Percentiles rank a stretch among this genome's conserved stretches.
Evolutionary conservation across 1,284 basidiomycete species (phyloP).

Genomic region (Violaceomyces palustris): DNA sequence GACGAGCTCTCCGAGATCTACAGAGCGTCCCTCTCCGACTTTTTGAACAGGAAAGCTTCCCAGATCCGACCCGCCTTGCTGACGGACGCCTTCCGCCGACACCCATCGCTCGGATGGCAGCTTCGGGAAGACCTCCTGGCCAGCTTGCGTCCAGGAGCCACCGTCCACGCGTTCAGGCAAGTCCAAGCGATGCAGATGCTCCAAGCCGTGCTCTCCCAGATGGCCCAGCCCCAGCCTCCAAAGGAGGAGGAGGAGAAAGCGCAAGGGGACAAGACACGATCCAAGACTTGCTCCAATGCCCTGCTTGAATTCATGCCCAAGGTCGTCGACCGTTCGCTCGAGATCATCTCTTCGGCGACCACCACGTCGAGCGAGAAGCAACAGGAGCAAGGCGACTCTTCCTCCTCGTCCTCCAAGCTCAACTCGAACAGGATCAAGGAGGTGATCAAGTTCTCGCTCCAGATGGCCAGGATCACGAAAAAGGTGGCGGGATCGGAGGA

Average conservation of each 20-base stretch:
- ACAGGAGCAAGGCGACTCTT: no score
- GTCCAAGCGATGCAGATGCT: constrained; percentile 70
- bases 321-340: constrained; percentile 60
- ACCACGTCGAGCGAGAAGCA: constrained; percentile 53
- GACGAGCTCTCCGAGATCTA: constrained; percentile 61
- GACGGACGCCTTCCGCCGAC: constrained; percentile 69
- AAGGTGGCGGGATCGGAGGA: constrained; percentile 46
- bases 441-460: constrained; percentile 67
- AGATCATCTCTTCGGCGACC: constrained; percentile 60
- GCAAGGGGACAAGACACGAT: no score
- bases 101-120: constrained; percentile 66
- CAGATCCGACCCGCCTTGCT: constrained; percentile 71
- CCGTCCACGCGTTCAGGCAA: constrained; percentile 36
- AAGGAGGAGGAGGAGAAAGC: no score
- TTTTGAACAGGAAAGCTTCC: constrained; percentile 74
- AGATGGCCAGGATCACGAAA: constrained; percentile 65
- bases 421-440: constrained; percentile 72
- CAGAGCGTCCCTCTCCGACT: constrained; percentile 68
- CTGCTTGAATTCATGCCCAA: constrained; percentile 59
- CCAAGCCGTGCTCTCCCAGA: constrained; percentile 63
- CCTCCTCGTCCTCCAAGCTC: constrained; percentile 52
- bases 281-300: no score
- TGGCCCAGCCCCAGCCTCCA: constrained; percentile 53
- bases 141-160: constrained; percentile 47
- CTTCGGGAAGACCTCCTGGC: constrained; percentile 63